Evolutionary conservation across 169 alveolate species (phyloP), one percentile per base, ranked within the genome.

Genomic region (Plasmodium gallinaceum): DNA sequence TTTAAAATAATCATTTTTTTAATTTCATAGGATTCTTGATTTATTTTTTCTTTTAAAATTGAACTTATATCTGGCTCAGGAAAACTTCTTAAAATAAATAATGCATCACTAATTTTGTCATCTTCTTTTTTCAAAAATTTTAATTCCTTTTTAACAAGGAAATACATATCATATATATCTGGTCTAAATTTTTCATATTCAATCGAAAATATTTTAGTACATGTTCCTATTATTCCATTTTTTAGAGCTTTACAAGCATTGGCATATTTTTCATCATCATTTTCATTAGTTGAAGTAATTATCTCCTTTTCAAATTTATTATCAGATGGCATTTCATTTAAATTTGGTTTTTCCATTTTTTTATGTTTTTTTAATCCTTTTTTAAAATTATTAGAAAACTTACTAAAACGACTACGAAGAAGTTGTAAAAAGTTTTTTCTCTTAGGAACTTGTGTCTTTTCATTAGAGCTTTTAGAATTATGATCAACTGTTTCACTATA

Each of bases 141-240:
- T 32, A 76, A 10, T 42, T 76, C 43, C 7, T 43, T 57, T 68
- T 76, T 76, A 57, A 64, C 16, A 45, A 76, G 76, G 46, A 51
- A 43, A 48, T 62, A 76, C 52, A 76, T 76, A 54, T 76, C 89
- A 76, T 62, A 76, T 45, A 76, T 39, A 18, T 76, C 37, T 26
- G 70, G 61, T 68, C 89, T 76, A 64, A 62, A 62, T 64, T 24
- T 22, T 42, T 76, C 89, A 64, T 20, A 64, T 76, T 76, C 89
- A 48, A 76, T 76, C 5, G 89, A 76, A 20, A 76, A 68, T 22
- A 45, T 46, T 68, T 76, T 76, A 75, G 62, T 76, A 18, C 22
- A 18, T 64, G 89, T 76, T 52, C 89, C 89, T 14, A 76, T 42
- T 14, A 76, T n/a, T 45, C 71, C 60, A 20, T 64, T 16, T 76